These are phyloP conservation scores for Hordeum marinum DNA, from an alignment of 176 grass and related monocot genomes.

Conservation along the genomic window DNA sequence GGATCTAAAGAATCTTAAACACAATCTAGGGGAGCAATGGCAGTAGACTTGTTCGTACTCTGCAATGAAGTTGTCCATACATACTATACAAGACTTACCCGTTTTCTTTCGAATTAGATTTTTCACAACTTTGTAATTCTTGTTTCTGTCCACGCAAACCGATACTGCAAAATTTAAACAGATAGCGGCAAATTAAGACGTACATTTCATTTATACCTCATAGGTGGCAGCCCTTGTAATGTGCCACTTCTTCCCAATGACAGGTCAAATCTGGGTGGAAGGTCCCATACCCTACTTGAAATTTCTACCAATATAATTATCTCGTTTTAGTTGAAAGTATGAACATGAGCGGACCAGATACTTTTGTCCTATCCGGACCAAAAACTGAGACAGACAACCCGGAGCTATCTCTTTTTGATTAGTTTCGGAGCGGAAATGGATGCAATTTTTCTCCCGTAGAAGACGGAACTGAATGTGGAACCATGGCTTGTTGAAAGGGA, in stretches of 20 bases:
- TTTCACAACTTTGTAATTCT: neutral
- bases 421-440: too few species aligned
- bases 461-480: too few species aligned
- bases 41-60: neutral
- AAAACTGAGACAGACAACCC: neutral
- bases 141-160: neutral
- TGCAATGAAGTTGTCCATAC: neutral
- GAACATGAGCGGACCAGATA: neutral
- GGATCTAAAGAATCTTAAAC: slow-evolving; percentile 5
- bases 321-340: neutral
- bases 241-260: neutral
- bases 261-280: neutral
- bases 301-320: neutral
- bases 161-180: neutral
- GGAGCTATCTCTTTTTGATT: too few species aligned
- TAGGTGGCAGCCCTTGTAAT: neutral
- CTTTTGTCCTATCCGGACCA: neutral
- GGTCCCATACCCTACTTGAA: neutral
- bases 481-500: too few species aligned
- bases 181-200: neutral
- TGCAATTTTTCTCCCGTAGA: too few species aligned
- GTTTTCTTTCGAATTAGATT: neutral
- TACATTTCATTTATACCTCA: neutral
- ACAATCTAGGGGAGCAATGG: slow-evolving; percentile 1
- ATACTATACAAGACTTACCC: neutral